These are phyloP conservation scores for Sugiyamaella xylanicola DNA, from an alignment of 1,139 yeast genomes.

Conservation along the genomic window DNA sequence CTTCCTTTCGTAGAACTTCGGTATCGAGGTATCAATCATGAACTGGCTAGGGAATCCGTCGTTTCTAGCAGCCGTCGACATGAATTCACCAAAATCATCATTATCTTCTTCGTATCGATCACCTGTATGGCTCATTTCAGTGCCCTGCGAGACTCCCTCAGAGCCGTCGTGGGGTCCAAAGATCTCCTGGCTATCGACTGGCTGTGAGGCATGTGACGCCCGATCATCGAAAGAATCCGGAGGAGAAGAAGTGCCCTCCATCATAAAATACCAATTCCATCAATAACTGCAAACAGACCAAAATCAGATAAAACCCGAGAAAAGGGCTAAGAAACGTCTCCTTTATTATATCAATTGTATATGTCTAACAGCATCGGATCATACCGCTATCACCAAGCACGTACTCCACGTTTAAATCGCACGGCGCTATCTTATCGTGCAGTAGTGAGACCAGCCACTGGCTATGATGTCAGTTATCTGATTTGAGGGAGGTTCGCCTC, in stretches of 20 bases:
- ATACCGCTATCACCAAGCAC: too few relatives aligned
- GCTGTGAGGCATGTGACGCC: neutral
- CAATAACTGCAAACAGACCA: neutral
- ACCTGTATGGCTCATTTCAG: neutral
- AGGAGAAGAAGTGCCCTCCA: neutral
- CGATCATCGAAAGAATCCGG: neutral
- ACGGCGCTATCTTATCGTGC: neutral
- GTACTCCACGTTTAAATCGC: neutral
- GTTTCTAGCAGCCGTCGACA: slow-evolving; percentile 1
- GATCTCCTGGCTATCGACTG: neutral
- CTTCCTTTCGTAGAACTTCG: slow-evolving; percentile 25
- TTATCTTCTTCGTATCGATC: too few relatives aligned
- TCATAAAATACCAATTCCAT: neutral
- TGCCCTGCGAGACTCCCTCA: neutral
- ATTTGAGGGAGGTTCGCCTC: neutral
- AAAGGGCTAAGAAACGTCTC: too few relatives aligned
- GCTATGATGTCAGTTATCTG: neutral
- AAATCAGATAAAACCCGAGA: neutral
- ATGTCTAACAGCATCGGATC: neutral
- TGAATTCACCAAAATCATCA: slow-evolving; percentile 19
- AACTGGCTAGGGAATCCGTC: neutral
- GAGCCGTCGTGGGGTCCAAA: neutral
- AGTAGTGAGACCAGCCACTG: too few relatives aligned
- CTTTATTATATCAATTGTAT: neutral
- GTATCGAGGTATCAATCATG: slow-evolving; percentile 24